Evolutionary conservation across 2,329 filamentous ascomycete genomes (phyloP), one percentile per base, ranked within the genome.

Genomic region (Beauveria sp.): DNA sequence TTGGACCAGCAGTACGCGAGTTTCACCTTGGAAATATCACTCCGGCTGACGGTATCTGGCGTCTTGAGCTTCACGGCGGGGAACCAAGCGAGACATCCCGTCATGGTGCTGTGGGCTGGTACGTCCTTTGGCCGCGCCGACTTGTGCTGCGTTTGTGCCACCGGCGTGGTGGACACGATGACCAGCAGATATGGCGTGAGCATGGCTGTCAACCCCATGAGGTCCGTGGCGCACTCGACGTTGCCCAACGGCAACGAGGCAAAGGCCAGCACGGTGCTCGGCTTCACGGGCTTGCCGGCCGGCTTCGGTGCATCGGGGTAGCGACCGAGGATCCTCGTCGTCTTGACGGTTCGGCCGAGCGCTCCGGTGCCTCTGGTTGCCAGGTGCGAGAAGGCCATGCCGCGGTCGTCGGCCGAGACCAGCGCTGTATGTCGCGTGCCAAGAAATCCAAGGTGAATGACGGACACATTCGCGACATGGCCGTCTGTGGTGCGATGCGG

Each of bases 1-100:
- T 97, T 97, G 2, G 94, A 97, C 94, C 94, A 99, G 73, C 92
- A 97, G 76, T 99, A 99, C 0, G 91, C 93, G 20, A 99, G 82
- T 73, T 99, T 97, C 43, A 88, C 89, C 69, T 87, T 88, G 20
- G 90, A 92, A 10, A 87, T 80, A 8, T 86, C 83, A 67, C 86
- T 88, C 5, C 85, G 86, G 0, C 84, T 85, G 52, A 83, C 80
- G 2, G 84, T 78, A 64, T 91, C 87, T 10, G 85, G 83, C 18
- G 85, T 84, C 73, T 97, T 97, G 48, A 99, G 79, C 70, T 90
- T 94, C 51, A 99, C 94, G 2, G 92, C 92, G 2, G 94, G 94
- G 70, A 99, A 99, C 94, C 94, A 99, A 40, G 94, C 92, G 55
- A 99, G 76, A 67, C 93, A 96, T 2, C 93, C 96, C 55, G 90